Base-by-base conservation (phyloP, 176 grass and related monocot genomes). In the Paspalum notatum region DNA sequence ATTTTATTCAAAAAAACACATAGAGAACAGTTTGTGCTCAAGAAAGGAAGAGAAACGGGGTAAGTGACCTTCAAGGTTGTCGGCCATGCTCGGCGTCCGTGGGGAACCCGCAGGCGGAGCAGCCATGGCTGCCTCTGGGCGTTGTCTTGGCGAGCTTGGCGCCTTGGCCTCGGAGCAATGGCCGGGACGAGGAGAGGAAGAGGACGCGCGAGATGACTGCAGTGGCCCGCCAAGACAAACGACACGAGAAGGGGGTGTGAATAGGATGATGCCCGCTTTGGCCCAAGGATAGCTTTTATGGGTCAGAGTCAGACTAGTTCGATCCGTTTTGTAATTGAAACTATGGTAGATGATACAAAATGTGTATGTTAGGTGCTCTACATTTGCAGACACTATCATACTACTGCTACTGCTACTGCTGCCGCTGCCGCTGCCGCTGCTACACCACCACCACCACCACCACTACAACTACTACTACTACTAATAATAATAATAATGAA, bases 61-160 rank as follows among this genome's bases (percentile, higher is more conserved):
- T 4, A 37, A 64, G 18, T 48, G 9, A 92, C 91, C 94, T 85
- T 91, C 74, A 86, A 90, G 44, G 24, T 42, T 47, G 59, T 92
- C 82, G 39, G 60, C 51, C 58, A 18, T 39, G 46, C 46, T 11
- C 67, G 21, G 52, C 38, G 8, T 22, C 70, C 3, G 57, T 20
- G 87, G 75, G 12, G 66, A 41, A 41, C 13, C 61, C 9, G 32
- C 45, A 14, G 21, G 45, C 41, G 65, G 46, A 63, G 75, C 48
- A 7, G 60, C 65, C 77, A 84, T 76, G 70, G 65, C 70, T 12
- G 65, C 56, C 50, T 25, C 65, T 21, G 16, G 32, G 32, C 32
- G 54, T 26, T 37, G 8, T 48, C 48, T 54, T 41, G 68, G 5
- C 32, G 37, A 80, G 61, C 9, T 6, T 1, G 22, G 57, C 6